Percentiles rank a stretch among this genome's conserved stretches.
These are phyloP conservation scores for Carex sylvatica DNA, from an alignment of 202 grass and related monocot genomes.

Conservation along the genomic window DNA sequence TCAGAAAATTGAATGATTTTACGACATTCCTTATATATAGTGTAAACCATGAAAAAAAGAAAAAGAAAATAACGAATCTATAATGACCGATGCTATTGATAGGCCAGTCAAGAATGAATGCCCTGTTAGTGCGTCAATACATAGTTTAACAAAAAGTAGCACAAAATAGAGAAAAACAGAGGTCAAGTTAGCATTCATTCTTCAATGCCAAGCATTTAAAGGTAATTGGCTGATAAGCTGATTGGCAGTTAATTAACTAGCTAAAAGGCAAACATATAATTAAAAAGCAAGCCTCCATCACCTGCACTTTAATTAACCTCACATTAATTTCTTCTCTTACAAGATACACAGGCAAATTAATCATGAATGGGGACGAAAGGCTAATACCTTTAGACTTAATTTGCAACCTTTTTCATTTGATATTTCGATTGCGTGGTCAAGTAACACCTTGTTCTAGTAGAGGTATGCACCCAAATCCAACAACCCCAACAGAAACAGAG, in stretches of 20 bases:
- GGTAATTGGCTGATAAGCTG: conserved; percentile 1
- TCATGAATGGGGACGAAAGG: conserved; percentile 13
- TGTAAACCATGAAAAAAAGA: no score
- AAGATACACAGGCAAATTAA: neutral
- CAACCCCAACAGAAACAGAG: conserved; percentile 30
- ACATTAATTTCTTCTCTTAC: neutral
- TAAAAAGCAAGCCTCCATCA: neutral
- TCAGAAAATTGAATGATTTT: no score
- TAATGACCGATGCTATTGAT: no score
- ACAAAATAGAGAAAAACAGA: neutral
- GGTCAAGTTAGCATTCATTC: neutral
- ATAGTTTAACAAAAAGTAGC: neutral
- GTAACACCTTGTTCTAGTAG: neutral
- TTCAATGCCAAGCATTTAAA: conserved; percentile 19
- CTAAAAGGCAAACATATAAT: neutral
- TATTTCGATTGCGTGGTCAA: conserved; percentile 30
- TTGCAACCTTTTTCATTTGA: neutral
- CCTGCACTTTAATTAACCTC: neutral
- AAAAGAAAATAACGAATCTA: no score
- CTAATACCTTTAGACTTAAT: conserved; percentile 14
- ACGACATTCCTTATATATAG: no score
- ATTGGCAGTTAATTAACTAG: conserved; percentile 5
- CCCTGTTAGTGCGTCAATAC: neutral
- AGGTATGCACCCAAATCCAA: conserved; percentile 13
- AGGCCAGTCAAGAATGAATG: no score